Evolutionary conservation across 2,329 filamentous ascomycete genomes (phyloP).

Genomic region (Diaporthe destruens): DNA sequence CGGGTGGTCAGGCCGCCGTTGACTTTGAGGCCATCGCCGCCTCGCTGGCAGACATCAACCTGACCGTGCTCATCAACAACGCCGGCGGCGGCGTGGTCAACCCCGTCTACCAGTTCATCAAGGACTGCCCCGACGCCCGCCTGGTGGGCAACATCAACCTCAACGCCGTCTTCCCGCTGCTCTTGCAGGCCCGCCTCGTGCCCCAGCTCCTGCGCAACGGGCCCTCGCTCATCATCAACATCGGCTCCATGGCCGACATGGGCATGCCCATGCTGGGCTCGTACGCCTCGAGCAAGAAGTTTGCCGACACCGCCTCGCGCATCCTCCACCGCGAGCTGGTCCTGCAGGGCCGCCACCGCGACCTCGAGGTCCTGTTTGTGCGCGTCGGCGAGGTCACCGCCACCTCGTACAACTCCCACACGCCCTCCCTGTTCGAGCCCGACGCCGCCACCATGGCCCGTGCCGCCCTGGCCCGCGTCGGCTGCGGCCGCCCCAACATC

Average conservation of each 20-base stretch:
- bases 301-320: slow-evolving; percentile 37
- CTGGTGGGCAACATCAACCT: slow-evolving; percentile 58
- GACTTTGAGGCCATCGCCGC: slow-evolving; percentile 45
- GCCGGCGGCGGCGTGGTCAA: slow-evolving; percentile 57
- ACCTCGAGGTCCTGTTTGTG: slow-evolving; percentile 45
- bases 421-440: slow-evolving; percentile 42
- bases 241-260: slow-evolving; percentile 60
- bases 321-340: slow-evolving; percentile 43
- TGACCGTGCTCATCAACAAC: slow-evolving; percentile 70
- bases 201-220: slow-evolving; percentile 56
- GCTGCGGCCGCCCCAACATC: slow-evolving; percentile 42
- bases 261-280: slow-evolving; percentile 59
- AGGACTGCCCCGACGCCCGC: slow-evolving; percentile 51
- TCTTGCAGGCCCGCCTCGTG: slow-evolving; percentile 60
- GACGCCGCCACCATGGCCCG: slow-evolving; percentile 43
- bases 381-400: slow-evolving; percentile 44
- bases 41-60: slow-evolving; percentile 52
- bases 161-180: slow-evolving; percentile 63
- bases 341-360: slow-evolving; percentile 36
- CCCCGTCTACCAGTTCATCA: slow-evolving; percentile 52
- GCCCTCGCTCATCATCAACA: slow-evolving; percentile 63
- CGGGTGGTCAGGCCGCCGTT: slow-evolving; percentile 40
- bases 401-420: slow-evolving; percentile 40
- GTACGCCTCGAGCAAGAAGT: slow-evolving; percentile 50
- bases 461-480: slow-evolving; percentile 44